Conservation (phyloP, 768 basidiomycete species). For the Exsudoporus frostii region DNA sequence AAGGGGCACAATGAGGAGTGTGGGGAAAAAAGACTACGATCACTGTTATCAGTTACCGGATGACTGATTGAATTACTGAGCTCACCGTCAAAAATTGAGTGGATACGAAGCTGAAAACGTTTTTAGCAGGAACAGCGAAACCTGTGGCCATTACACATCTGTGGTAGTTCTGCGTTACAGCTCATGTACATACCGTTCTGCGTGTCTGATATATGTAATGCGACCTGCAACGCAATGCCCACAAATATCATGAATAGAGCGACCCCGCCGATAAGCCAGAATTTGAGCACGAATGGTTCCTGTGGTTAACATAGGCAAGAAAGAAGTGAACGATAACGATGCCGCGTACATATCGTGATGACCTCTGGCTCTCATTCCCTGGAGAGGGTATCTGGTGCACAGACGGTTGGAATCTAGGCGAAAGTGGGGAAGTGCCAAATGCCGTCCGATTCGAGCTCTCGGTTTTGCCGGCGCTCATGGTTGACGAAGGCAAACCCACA, state of each 20-base stretch:
- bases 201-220: constrained; percentile 14
- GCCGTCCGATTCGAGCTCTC: neutral
- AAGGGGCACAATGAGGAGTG: constrained; percentile 47
- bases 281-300: constrained; percentile 33
- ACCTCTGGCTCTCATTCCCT: constrained; percentile 28
- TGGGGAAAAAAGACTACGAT: constrained; percentile 57
- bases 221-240: constrained; percentile 15
- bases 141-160: constrained; percentile 36
- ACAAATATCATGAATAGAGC: constrained; percentile 41
- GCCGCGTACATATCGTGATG: constrained; percentile 43
- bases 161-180: neutral
- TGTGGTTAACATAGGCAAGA: constrained; percentile 4
- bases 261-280: constrained; percentile 38
- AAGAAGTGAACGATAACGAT: neutral
- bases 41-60: neutral
- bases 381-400: constrained; percentile 50
- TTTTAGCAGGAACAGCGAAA: constrained; percentile 48
- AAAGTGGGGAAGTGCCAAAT: constrained; percentile 13
- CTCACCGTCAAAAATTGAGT: constrained; percentile 44
- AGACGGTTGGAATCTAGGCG: constrained; percentile 42
- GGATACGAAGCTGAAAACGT: constrained; percentile 49
- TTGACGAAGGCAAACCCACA: neutral
- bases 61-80: constrained; percentile 1
- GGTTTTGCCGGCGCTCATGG: constrained; percentile 6
- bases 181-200: constrained; percentile 12